A percentile compares a stretch with the other conserved stretches of the same genome.
phyloP scores from a whole-genome alignment of 2,329 filamentous ascomycete species.

The Fusarium concolor region DNA sequence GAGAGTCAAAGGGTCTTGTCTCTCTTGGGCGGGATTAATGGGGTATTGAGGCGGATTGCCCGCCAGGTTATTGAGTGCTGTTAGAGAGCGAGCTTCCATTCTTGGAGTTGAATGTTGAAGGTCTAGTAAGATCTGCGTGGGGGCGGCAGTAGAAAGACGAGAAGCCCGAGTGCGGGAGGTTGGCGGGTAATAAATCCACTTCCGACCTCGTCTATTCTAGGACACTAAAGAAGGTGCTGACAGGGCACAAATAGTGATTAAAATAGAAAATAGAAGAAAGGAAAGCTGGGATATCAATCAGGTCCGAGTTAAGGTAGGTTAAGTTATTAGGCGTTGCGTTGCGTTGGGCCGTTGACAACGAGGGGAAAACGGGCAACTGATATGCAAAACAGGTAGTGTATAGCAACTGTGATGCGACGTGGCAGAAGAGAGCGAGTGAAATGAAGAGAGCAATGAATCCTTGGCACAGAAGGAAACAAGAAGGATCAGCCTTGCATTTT shows the following conservation, averaged over 20 bases:
- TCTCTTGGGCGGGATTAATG: constrained; percentile 76
- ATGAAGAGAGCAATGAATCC: constrained; percentile 2
- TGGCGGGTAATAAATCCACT: constrained; percentile 16
- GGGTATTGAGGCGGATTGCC: constrained; percentile 89
- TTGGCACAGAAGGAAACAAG: constrained; percentile 1
- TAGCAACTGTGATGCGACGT: constrained; percentile 17
- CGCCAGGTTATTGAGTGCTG: constrained; percentile 81
- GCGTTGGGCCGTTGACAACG: constrained; percentile 9
- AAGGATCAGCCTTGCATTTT: constrained; percentile 22
- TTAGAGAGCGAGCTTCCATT: constrained; percentile 87
- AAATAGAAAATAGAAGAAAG: neutral
- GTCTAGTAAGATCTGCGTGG: constrained; percentile 9
- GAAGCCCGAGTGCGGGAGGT: constrained; percentile 18
- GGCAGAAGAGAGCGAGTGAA: constrained; percentile 12
- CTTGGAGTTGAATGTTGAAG: constrained; percentile 16
- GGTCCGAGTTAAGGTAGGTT: neutral
- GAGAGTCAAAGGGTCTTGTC: constrained; percentile 78
- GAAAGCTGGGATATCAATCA: constrained; percentile 19
- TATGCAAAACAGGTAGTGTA: constrained; percentile 10
- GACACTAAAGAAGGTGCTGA: constrained; percentile 1
- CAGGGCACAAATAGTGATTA: neutral
- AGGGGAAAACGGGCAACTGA: constrained; percentile 12
- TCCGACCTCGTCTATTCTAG: constrained; percentile 14
- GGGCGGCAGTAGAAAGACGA: constrained; percentile 7
- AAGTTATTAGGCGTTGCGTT: constrained; percentile 5